Evolutionary conservation across 805 yeast species (phyloP).

Genomic region (Metschnikowia amazonensis): DNA sequence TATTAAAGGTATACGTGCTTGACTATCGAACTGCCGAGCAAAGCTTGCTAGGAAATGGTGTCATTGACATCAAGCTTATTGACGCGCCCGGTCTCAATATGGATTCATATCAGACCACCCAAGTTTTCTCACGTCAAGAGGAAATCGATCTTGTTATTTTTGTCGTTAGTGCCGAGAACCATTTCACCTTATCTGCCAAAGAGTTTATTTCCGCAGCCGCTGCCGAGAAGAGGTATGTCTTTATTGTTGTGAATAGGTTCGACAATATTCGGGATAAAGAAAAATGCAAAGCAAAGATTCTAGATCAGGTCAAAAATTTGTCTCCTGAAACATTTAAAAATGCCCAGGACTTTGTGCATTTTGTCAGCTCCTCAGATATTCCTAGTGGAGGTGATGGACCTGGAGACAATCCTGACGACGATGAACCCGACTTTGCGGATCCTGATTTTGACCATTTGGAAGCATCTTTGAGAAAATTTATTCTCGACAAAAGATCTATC

Average conservation of each 20-base stretch:
- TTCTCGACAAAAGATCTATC: constrained; percentile 81
- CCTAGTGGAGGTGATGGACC: constrained; percentile 36
- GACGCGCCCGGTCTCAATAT: constrained; percentile 97
- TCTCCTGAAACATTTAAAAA: constrained; percentile 91
- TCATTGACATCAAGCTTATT: constrained; percentile 84
- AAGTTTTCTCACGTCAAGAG: constrained; percentile 92
- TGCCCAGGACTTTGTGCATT: constrained; percentile 88
- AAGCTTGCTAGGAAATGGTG: constrained; percentile 80
- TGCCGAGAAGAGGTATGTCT: constrained; percentile 83
- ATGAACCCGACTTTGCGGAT: constrained; percentile 30
- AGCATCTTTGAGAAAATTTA: constrained; percentile 77
- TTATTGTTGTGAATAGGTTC: constrained; percentile 90
- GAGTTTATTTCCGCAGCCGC: constrained; percentile 91
- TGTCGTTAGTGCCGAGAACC: constrained; percentile 95
- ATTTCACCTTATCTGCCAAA: constrained; percentile 88
- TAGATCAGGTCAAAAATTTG: constrained; percentile 78
- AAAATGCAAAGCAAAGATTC: constrained; percentile 69
- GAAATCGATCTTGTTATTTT: constrained; percentile 95
- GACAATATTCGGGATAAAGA: constrained; percentile 81
- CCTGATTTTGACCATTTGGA: constrained; percentile 83
- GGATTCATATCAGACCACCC: constrained; percentile 91
- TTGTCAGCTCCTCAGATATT: constrained; percentile 64
- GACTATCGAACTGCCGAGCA: constrained; percentile 66
- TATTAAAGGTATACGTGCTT: constrained; percentile 76
- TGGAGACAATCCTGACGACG: constrained; percentile 26